These are phyloP conservation scores for Anthostomella pinea DNA, from an alignment of 2,329 filamentous ascomycete species.

Conservation along the genomic window DNA sequence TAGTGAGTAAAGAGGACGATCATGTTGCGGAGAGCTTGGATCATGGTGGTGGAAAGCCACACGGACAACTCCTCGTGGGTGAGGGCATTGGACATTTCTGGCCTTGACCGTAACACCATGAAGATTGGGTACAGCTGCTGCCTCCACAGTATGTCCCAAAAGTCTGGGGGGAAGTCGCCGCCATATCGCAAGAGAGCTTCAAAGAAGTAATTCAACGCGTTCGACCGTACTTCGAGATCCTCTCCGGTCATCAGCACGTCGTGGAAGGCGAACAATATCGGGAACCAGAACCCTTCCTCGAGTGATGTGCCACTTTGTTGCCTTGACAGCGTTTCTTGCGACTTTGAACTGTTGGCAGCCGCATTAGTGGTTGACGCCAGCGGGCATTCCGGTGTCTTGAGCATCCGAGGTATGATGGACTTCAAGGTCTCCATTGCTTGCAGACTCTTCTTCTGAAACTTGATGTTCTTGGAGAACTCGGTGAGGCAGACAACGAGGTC, in stretches of 20 bases:
- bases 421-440: constrained; percentile 95
- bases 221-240: constrained; percentile 89
- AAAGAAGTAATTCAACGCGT: constrained; percentile 93
- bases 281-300: constrained; percentile 98
- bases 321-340: constrained; percentile 43
- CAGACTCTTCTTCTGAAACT: constrained; percentile 97
- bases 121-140: constrained; percentile 98
- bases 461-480: constrained; percentile 97
- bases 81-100: constrained; percentile 91
- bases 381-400: constrained; percentile 92
- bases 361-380: constrained; percentile 63
- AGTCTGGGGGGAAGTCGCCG: constrained; percentile 85
- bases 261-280: constrained; percentile 95
- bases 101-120: constrained; percentile 93
- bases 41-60: constrained; percentile 99
- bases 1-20: constrained; percentile 99
- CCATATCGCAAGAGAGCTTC: constrained; percentile 89
- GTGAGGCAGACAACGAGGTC: constrained; percentile 95
- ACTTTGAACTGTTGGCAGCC: constrained; percentile 37
- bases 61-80: constrained; percentile 97
- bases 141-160: constrained; percentile 98
- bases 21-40: constrained; percentile 96
- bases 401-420: constrained; percentile 89
- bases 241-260: constrained; percentile 99
- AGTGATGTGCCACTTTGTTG: constrained; percentile 78